Conservation (phyloP, 305 asterid genomes). For the Solanum hybrid region DNA sequence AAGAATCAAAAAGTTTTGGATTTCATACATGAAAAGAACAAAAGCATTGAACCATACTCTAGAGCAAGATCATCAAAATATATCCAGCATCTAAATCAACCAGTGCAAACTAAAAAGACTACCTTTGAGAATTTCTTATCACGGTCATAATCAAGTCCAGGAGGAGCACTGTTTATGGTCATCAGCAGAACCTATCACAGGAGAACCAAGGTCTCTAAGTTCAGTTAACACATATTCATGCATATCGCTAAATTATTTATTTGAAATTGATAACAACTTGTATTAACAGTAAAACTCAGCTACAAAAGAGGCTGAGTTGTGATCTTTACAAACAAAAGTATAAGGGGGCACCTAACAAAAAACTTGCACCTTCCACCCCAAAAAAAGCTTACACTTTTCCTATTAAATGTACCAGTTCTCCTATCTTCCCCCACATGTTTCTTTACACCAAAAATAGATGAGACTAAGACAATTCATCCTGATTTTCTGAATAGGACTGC, state of each 20-base stretch:
- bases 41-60: constrained; percentile 4
- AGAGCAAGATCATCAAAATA: constrained; percentile 2
- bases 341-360: background rate
- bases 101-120: constrained; percentile 14
- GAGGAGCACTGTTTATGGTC: constrained; percentile 99
- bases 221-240: background rate
- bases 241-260: background rate
- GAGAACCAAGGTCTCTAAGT: background rate
- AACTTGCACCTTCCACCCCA: background rate
- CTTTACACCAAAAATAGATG: background rate
- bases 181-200: constrained; percentile 67
- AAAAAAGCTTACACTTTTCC: background rate
- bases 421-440: background rate
- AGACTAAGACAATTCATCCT: background rate
- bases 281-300: background rate
- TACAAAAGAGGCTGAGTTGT: background rate
- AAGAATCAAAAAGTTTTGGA: constrained; percentile 4
- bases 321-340: background rate
- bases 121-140: constrained; percentile 98
- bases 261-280: background rate
- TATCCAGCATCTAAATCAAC: background rate
- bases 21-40: constrained; percentile 12
- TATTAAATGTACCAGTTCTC: background rate
- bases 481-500: background rate
- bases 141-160: constrained; percentile 99